Evolutionary conservation across 176 grass and related monocot genomes (phyloP).

Genomic region (Areca catechu): DNA sequence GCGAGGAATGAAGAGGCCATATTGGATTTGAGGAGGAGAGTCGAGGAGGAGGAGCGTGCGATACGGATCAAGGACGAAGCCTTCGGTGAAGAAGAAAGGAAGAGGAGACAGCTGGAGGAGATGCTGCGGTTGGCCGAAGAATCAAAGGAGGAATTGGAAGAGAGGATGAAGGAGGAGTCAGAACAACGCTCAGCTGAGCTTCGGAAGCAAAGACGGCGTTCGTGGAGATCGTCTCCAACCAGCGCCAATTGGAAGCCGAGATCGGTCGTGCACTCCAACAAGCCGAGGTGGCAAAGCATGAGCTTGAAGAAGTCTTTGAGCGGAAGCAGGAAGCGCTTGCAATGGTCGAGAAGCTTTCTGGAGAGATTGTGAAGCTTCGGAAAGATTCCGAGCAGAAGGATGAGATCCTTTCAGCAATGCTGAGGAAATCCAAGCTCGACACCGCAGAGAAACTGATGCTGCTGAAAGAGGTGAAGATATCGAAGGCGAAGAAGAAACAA

Average conservation of each 20-base stretch:
- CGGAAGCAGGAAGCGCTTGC: constrained; percentile 25
- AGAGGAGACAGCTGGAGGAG: constrained; percentile 32
- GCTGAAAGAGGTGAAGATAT: constrained; percentile 60
- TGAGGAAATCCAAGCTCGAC: constrained; percentile 79
- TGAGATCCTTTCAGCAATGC: constrained; percentile 72
- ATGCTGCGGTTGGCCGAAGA: constrained; percentile 27
- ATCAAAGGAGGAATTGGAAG: constrained; percentile 21
- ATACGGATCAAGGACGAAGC: constrained; percentile 31
- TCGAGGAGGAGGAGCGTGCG: constrained; percentile 34
- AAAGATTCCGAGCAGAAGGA: constrained; percentile 78
- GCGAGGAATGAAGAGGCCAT: constrained; percentile 30
- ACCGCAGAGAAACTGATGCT: constrained; percentile 56
- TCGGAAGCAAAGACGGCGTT: constrained; percentile 62
- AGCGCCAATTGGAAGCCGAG: constrained; percentile 63
- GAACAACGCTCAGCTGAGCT: constrained; percentile 41
- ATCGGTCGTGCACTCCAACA: constrained; percentile 30
- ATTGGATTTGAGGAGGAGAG: constrained; percentile 22
- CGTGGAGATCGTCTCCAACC: constrained; percentile 53
- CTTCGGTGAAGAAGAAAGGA: constrained; percentile 29
- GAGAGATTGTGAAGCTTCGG: constrained; percentile 32
- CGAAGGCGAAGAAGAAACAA: constrained; percentile 66
- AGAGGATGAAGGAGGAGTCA: constrained; percentile 27
- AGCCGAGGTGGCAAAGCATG: constrained; percentile 33
- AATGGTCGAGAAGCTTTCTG: constrained; percentile 36
- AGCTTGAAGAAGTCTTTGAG: constrained; percentile 24